phyloP scores from a whole-genome alignment of 495 filamentous ascomycete species.

The Glutinoglossum americanum region DNA sequence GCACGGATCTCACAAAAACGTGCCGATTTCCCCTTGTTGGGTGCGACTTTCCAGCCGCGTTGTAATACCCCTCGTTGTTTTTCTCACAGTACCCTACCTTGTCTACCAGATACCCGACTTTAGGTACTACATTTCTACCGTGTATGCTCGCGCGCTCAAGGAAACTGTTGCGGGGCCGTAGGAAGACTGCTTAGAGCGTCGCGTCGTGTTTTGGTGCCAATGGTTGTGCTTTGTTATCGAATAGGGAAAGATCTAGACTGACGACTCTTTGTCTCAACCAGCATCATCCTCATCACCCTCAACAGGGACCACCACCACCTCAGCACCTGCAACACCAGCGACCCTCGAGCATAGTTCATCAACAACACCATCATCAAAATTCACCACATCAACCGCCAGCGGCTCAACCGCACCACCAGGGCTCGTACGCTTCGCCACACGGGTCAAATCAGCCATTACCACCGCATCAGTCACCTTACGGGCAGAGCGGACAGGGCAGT shows the following conservation, averaged over 20 bases:
- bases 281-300: conserved; percentile 4
- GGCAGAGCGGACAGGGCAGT: background rate
- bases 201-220: background rate
- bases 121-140: conserved; percentile 3
- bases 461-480: background rate
- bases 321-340: background rate
- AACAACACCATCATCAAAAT: conserved; percentile 1
- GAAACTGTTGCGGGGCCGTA: background rate
- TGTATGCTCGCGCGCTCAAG: background rate
- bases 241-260: background rate
- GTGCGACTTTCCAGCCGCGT: background rate
- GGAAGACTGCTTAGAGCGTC: background rate
- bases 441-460: background rate
- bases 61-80: conserved; percentile 1
- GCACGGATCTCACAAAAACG: background rate
- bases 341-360: background rate
- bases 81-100: background rate
- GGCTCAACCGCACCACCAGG: background rate
- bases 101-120: background rate
- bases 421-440: background rate
- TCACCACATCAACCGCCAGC: background rate
- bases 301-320: conserved; percentile 2
- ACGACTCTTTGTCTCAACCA: background rate
- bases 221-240: conserved; percentile 2
- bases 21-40: background rate